These are phyloP conservation scores for Globisporangium cederbergense DNA, from an alignment of 352 stramenopile species.

Conservation along the genomic window DNA sequence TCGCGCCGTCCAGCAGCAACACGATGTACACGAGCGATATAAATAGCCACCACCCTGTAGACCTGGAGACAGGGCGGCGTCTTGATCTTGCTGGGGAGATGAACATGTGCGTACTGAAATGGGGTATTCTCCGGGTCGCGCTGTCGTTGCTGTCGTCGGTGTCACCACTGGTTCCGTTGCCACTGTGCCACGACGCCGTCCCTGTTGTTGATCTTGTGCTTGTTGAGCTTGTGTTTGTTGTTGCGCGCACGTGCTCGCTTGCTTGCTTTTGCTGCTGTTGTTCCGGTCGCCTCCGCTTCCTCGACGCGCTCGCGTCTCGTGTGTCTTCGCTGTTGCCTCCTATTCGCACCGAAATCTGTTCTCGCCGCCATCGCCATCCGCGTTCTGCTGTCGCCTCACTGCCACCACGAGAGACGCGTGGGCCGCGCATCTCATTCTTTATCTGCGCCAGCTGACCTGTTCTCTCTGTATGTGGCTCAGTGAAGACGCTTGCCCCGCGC, in stretches of 20 bases:
- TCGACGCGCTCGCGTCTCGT: neutral
- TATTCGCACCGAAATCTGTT: conserved; percentile 1
- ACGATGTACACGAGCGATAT: neutral
- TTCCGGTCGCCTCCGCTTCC: conserved; percentile 9
- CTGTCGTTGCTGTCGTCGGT: too few relatives aligned
- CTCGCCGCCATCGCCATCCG: neutral
- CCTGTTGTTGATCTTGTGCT: conserved; percentile 1
- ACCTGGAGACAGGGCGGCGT: neutral
- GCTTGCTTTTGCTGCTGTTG: neutral
- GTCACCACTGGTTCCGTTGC: neutral
- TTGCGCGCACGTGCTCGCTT: neutral
- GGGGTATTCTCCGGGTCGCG: neutral
- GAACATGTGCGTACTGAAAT: neutral
- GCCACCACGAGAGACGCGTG: conserved; percentile 1
- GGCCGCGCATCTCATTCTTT: conserved; percentile 15
- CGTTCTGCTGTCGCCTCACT: neutral
- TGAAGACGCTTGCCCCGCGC: neutral
- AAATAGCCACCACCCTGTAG: conserved; percentile 6
- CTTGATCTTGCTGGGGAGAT: neutral
- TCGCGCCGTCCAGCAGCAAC: conserved; percentile 31
- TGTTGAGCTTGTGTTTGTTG: neutral
- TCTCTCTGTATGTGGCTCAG: neutral
- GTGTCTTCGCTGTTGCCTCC: neutral
- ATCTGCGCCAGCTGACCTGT: neutral
- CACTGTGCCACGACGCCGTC: neutral